These are phyloP conservation scores for Athelia sp. DNA, from an alignment of 1,284 basidiomycete species.

Conservation along the genomic window DNA sequence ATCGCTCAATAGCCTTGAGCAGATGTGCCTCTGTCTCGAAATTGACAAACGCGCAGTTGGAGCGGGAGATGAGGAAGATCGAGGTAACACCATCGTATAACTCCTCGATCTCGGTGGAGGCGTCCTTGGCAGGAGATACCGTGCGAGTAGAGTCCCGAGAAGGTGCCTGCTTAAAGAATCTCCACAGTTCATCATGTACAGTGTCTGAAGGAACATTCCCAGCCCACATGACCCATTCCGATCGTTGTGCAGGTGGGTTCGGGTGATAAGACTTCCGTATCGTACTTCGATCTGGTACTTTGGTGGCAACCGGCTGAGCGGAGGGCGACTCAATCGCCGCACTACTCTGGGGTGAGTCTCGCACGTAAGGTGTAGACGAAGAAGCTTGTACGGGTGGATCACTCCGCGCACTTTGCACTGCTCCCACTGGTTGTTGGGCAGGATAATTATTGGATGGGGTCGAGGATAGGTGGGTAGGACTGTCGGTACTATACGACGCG, in stretches of 20 bases:
- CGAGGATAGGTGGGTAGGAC: conserved; percentile 8
- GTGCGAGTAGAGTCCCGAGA: conserved; percentile 8
- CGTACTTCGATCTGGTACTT: conserved; percentile 3
- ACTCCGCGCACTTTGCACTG: background rate
- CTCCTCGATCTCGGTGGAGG: conserved; percentile 9
- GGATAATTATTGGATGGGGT: background rate
- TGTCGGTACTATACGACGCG: conserved; percentile 11
- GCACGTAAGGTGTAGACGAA: background rate
- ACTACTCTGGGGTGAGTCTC: conserved; percentile 1
- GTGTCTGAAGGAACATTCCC: conserved; percentile 87
- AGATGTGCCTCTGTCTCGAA: conserved; percentile 67
- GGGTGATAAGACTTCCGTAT: conserved; percentile 45
- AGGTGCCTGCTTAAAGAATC: conserved; percentile 64
- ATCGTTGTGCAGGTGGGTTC: conserved; percentile 65
- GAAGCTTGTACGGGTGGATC: background rate
- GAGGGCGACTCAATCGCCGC: too few relatives aligned
- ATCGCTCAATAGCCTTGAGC: conserved; percentile 63
- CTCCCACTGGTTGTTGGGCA: background rate
- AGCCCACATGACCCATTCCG: conserved; percentile 95
- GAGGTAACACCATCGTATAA: conserved; percentile 65
- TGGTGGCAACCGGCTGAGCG: too few relatives aligned
- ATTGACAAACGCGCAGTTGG: conserved; percentile 93
- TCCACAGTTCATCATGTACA: conserved; percentile 84
- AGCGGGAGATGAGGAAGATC: conserved; percentile 89
- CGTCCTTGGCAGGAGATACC: conserved; percentile 6